phyloP scores from a whole-genome alignment of 257 asterid genomes.

The Henckelia pumila region DNA sequence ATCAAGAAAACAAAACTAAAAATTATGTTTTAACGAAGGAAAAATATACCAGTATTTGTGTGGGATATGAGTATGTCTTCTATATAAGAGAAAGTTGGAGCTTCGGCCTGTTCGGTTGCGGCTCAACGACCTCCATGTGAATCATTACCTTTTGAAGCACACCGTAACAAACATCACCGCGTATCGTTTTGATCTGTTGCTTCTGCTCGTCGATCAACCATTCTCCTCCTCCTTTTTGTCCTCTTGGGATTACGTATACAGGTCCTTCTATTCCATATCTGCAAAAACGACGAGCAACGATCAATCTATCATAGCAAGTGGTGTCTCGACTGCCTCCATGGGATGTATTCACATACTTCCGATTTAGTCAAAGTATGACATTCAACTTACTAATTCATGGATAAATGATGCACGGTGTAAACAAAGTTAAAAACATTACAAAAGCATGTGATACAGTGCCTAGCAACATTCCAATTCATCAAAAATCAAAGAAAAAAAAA shows the following conservation, averaged over 20 bases:
- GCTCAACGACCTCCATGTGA: constrained; percentile 91
- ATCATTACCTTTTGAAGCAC: constrained; percentile 72
- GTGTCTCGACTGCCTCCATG: neutral
- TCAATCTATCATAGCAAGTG: neutral
- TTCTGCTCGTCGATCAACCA: constrained; percentile 80
- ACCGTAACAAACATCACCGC: constrained; percentile 56
- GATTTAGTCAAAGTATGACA: neutral
- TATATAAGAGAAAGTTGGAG: constrained; percentile 71
- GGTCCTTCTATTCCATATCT: constrained; percentile 99
- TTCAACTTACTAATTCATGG: neutral
- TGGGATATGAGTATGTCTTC: constrained; percentile 8
- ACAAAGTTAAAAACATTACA: neutral
- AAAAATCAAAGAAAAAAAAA: no score
- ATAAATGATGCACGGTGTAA: neutral
- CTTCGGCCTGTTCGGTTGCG: constrained; percentile 94
- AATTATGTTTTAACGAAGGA: neutral
- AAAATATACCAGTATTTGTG: neutral
- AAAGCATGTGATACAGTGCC: neutral
- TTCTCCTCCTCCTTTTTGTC: constrained; percentile 63
- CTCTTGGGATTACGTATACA: constrained; percentile 56
- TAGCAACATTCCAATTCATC: neutral
- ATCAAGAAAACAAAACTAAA: neutral
- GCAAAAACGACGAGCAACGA: constrained; percentile 16
- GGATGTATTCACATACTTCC: neutral
- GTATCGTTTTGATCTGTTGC: constrained; percentile 59